Percentiles rank a stretch among this genome's conserved stretches.
Conservation (phyloP, 768 basidiomycete species). For the Sistotremastrum suecicum region DNA sequence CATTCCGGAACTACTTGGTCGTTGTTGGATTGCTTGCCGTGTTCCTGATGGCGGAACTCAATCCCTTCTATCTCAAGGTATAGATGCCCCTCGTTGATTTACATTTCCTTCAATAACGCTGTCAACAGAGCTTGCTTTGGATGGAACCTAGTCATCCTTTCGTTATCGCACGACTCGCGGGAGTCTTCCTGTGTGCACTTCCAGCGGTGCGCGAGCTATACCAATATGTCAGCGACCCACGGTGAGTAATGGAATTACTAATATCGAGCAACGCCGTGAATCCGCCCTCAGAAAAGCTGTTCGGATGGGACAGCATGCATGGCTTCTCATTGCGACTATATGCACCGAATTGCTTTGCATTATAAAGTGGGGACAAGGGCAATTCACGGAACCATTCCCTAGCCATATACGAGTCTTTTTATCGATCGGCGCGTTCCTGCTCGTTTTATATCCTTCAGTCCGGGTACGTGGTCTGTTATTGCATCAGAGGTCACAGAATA, state of each 20-base stretch:
- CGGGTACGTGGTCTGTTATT: slow-evolving; percentile 31
- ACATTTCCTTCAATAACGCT: slow-evolving; percentile 3
- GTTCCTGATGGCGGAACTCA: slow-evolving; percentile 75
- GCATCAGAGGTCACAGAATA: slow-evolving; percentile 1
- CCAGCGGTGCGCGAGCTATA: slow-evolving; percentile 76
- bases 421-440: slow-evolving; percentile 38
- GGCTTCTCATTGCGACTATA: slow-evolving; percentile 79
- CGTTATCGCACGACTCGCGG: slow-evolving; percentile 54
- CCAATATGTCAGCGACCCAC: slow-evolving; percentile 71
- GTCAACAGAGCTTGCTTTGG: slow-evolving; percentile 50
- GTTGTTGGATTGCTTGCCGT: slow-evolving; percentile 65
- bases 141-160: slow-evolving; percentile 87
- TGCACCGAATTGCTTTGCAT: slow-evolving; percentile 70
- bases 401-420: slow-evolving; percentile 49
- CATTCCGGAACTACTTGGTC: slow-evolving; percentile 57
- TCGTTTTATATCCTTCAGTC: slow-evolving; percentile 55
- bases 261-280: background rate
- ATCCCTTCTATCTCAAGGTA: slow-evolving; percentile 82
- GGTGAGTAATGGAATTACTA: slow-evolving; percentile 29
- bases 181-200: slow-evolving; percentile 75
- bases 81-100: background rate
- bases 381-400: slow-evolving; percentile 54
- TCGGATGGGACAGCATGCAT: slow-evolving; percentile 82
- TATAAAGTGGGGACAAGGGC: slow-evolving; percentile 66
- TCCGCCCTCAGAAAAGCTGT: slow-evolving; percentile 45